These are phyloP conservation scores for Schizopora paradoxa DNA, from an alignment of 1,284 basidiomycete species.

Conservation along the genomic window DNA sequence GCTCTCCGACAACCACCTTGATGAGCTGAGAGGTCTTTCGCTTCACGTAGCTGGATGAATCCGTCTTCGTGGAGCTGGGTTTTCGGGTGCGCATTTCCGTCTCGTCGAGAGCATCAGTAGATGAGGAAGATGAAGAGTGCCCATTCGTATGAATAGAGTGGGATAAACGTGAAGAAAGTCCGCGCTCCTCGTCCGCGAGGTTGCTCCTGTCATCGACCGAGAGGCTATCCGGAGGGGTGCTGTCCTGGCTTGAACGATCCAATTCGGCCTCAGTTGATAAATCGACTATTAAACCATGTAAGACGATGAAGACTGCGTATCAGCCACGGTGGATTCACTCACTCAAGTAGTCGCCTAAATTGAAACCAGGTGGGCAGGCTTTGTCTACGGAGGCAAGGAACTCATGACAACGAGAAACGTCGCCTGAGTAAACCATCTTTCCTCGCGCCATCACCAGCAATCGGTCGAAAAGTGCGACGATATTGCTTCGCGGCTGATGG, in stretches of 20 bases:
- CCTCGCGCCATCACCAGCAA: constrained; percentile 83
- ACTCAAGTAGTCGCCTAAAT: constrained; percentile 95
- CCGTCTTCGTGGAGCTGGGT: constrained; percentile 42
- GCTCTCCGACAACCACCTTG: constrained; percentile 48
- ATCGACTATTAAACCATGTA: constrained; percentile 52
- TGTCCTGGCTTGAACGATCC: too few relatives aligned
- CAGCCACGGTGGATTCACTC: constrained; percentile 28
- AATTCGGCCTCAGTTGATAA: constrained; percentile 74
- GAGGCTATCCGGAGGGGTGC: constrained; percentile 34
- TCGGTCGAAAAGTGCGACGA: constrained; percentile 93
- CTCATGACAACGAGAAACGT: constrained; percentile 65
- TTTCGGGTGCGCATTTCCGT: constrained; percentile 49
- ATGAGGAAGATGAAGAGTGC: constrained; percentile 25
- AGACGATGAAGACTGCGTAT: constrained; percentile 8
- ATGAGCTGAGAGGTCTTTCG: constrained; percentile 75
- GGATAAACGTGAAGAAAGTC: constrained; percentile 23
- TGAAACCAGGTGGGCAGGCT: constrained; percentile 91
- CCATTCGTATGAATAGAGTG: constrained; percentile 22
- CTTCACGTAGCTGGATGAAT: constrained; percentile 53
- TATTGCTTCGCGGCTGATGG: constrained; percentile 97
- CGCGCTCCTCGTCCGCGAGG: constrained; percentile 59
- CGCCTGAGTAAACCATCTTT: constrained; percentile 79
- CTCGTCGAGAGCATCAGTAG: constrained; percentile 38
- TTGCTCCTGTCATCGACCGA: constrained; percentile 35
- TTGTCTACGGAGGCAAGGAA: constrained; percentile 81